Evolutionary conservation across 805 yeast genomes (phyloP).

Genomic region (Candida qinlingensis): DNA sequence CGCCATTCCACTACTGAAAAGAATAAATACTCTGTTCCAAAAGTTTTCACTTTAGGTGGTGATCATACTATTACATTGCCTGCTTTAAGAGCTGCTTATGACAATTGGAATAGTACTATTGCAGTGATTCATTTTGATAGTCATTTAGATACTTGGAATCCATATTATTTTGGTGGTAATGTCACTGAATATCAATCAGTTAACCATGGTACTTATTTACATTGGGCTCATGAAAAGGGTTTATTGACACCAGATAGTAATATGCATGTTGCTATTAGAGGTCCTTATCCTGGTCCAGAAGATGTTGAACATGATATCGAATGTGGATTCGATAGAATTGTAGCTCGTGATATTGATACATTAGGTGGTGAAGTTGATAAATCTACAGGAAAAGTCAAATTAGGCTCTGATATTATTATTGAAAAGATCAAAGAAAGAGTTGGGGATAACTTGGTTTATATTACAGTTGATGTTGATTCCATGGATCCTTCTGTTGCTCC

Average conservation of each 20-base stretch:
- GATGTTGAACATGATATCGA: conserved; percentile 39
- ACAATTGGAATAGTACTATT: conserved; percentile 36
- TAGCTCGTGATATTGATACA: conserved; percentile 42
- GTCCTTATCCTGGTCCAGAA: conserved; percentile 43
- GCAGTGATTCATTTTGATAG: conserved; percentile 55
- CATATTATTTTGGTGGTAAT: conserved; percentile 58
- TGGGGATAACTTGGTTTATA: conserved; percentile 38
- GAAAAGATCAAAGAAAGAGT: conserved; percentile 31
- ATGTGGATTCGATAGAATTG: conserved; percentile 44
- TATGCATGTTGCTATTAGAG: conserved; percentile 61
- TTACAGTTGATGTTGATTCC: conserved; percentile 45
- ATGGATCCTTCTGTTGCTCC: conserved; percentile 50
- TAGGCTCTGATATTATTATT: conserved; percentile 36
- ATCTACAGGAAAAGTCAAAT: conserved; percentile 7
- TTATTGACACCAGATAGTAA: conserved; percentile 43
- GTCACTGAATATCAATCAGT: conserved; percentile 50
- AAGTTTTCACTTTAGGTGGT: conserved; percentile 47
- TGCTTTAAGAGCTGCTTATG: conserved; percentile 43
- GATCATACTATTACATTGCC: conserved; percentile 50
- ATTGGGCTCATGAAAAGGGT: conserved; percentile 66
- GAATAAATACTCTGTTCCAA: conserved; percentile 28
- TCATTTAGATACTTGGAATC: conserved; percentile 70
- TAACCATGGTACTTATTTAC: conserved; percentile 68
- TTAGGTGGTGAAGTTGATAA: conserved; percentile 4
- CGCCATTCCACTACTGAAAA: conserved; percentile 29